Percentiles rank a stretch among this genome's conserved stretches.
Evolutionary conservation across 1,284 basidiomycete genomes (phyloP).

Genomic region (Cutaneotrichosporon cavernicola): DNA sequence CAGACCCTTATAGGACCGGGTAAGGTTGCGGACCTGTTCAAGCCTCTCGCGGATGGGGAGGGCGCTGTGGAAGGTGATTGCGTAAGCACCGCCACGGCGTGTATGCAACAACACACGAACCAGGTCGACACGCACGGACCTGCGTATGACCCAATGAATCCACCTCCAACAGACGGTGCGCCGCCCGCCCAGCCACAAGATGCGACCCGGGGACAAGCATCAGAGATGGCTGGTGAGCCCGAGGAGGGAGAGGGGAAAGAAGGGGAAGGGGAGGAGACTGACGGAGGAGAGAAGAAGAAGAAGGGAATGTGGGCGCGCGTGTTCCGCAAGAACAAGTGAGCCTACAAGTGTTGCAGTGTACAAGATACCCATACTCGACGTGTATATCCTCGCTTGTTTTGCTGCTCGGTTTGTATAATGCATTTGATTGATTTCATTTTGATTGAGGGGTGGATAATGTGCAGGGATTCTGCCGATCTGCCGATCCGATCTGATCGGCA

Average conservation of each 20-base stretch:
- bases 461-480: background rate
- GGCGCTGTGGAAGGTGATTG: background rate
- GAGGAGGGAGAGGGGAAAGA: background rate
- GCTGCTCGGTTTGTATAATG: constrained; percentile 2
- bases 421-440: background rate
- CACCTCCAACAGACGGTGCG: background rate
- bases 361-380: background rate
- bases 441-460: background rate
- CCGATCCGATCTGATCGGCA: background rate
- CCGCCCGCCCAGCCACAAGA: background rate
- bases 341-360: background rate
- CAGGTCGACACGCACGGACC: constrained; percentile 14
- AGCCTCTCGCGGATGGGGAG: background rate
- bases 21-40: constrained; percentile 22
- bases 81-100: constrained; percentile 6
- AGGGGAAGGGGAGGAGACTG: background rate
- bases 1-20: constrained; percentile 16
- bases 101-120: constrained; percentile 15
- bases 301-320: constrained; percentile 8
- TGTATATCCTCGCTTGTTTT: background rate
- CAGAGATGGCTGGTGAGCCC: background rate
- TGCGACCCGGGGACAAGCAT: background rate
- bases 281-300: constrained; percentile 12
- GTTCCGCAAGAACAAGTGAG: constrained; percentile 12
- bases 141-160: background rate